A percentile compares a stretch with the other conserved stretches of the same genome.
These are phyloP conservation scores for Exobasidium cylindrosporum DNA, from an alignment of 1,284 basidiomycete genomes.

Conservation along the genomic window DNA sequence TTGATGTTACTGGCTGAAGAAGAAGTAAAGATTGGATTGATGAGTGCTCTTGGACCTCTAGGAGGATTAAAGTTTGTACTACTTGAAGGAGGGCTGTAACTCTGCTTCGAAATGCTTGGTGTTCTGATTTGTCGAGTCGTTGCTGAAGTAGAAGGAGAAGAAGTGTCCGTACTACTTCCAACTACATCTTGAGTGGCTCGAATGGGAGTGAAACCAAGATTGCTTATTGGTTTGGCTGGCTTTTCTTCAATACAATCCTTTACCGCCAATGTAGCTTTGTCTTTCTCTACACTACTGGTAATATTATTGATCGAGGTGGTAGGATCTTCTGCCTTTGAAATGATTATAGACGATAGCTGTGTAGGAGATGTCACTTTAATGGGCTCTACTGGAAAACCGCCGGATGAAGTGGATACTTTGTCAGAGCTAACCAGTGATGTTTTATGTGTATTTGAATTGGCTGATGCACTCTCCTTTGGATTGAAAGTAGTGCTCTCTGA, in stretches of 20 bases:
- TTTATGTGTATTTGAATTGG: not conserved
- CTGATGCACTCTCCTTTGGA: not conserved
- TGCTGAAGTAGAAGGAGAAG: not conserved
- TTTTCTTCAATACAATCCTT: not conserved
- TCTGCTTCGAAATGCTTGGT: not conserved
- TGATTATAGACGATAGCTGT: not conserved
- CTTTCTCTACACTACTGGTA: not conserved
- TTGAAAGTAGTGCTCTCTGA: not conserved
- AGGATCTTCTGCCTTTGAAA: not conserved
- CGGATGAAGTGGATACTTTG: too few relatives aligned
- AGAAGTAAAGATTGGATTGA: conserved; percentile 16
- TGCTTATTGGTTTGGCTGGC: too few relatives aligned
- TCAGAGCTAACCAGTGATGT: not conserved
- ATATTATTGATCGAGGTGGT: not conserved
- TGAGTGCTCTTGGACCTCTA: conserved; percentile 21
- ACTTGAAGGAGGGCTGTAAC: conserved; percentile 1
- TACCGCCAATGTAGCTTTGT: not conserved
- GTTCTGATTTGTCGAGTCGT: not conserved
- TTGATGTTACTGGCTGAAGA: not conserved
- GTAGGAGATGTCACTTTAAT: not conserved
- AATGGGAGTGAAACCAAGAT: too few relatives aligned
- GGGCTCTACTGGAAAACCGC: not conserved
- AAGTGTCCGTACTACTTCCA: not conserved
- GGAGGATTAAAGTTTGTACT: conserved; percentile 20
- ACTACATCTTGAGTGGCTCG: too few relatives aligned